Conservation (phyloP, 1,284 basidiomycete species). For the Mycena sp. region DNA sequence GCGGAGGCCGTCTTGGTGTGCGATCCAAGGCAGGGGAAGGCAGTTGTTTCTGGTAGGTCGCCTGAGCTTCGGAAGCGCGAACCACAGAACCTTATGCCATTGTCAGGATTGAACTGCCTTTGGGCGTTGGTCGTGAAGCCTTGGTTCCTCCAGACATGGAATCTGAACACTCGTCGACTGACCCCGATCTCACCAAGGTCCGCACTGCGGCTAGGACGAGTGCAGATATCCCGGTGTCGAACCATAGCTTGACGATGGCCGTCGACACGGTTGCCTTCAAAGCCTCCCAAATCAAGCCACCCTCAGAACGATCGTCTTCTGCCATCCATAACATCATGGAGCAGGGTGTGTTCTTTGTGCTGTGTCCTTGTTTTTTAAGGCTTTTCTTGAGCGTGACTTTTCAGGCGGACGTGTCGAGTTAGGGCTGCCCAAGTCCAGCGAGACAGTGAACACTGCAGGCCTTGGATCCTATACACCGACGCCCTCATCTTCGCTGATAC, state of each 20-base stretch:
- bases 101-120: slow-evolving; percentile 24
- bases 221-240: slow-evolving; percentile 24
- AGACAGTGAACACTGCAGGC: slow-evolving; percentile 2
- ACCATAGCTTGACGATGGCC: slow-evolving; percentile 37
- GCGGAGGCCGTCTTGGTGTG: slow-evolving; percentile 59
- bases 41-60: slow-evolving; percentile 51
- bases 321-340: slow-evolving; percentile 76
- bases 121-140: slow-evolving; percentile 31
- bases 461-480: slow-evolving; percentile 11
- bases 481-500: slow-evolving; percentile 8
- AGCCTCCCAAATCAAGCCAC: slow-evolving; percentile 37
- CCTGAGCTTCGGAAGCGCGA: slow-evolving; percentile 77
- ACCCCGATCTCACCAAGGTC: slow-evolving; percentile 29
- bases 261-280: slow-evolving; percentile 43
- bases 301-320: slow-evolving; percentile 48
- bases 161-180: slow-evolving; percentile 30
- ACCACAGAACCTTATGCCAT: slow-evolving; percentile 69
- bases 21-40: slow-evolving; percentile 28
- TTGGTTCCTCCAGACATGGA: slow-evolving; percentile 28
- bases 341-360: slow-evolving; percentile 56
- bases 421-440: slow-evolving; percentile 15
- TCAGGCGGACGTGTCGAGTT: slow-evolving; percentile 69
- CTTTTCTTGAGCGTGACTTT: background rate
- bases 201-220: slow-evolving; percentile 26
- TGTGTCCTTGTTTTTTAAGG: slow-evolving; percentile 1